These are phyloP conservation scores for Syncephalastrum monosporum DNA, from an alignment of 371 early-diverging fungal genomes.

Conservation along the genomic window DNA sequence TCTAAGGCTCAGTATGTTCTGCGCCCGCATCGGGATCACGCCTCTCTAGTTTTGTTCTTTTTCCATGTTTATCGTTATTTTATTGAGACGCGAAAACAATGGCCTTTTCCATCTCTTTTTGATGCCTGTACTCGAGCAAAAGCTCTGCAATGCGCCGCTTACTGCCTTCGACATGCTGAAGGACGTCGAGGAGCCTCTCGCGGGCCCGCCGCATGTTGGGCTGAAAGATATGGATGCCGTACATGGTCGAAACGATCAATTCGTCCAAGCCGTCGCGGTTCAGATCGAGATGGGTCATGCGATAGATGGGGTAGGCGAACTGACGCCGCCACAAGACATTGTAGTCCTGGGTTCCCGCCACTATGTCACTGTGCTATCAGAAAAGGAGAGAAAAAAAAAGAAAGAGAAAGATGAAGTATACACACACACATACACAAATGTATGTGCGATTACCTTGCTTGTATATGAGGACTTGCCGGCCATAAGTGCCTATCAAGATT, in stretches of 20 bases:
- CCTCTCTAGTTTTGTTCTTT: too few relatives aligned
- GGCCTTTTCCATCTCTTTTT: slow-evolving; percentile 42
- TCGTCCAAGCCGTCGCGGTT: slow-evolving; percentile 74
- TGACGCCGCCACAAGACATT: slow-evolving; percentile 66
- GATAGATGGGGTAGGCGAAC: slow-evolving; percentile 72
- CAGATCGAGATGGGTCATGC: slow-evolving; percentile 64
- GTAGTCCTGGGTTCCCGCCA: slow-evolving; percentile 48
- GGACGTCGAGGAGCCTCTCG: slow-evolving; percentile 33
- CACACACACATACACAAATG: too few relatives aligned
- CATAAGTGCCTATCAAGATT: slow-evolving; percentile 72
- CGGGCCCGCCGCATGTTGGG: slow-evolving; percentile 50
- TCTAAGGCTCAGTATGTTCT: too few relatives aligned
- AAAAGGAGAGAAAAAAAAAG: not conserved
- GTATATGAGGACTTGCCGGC: slow-evolving; percentile 71
- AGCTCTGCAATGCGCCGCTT: slow-evolving; percentile 41
- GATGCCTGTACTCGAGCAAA: slow-evolving; percentile 36
- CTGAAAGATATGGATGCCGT: slow-evolving; percentile 70
- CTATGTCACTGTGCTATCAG: slow-evolving; percentile 11
- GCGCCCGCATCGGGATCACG: too few relatives aligned
- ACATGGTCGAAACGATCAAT: slow-evolving; percentile 68
- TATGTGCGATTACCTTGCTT: slow-evolving; percentile 44
- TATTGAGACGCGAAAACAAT: slow-evolving; percentile 39
- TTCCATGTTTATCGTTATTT: not conserved
- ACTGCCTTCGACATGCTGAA: slow-evolving; percentile 41
- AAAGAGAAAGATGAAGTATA: too few relatives aligned